Conservation (phyloP, 768 basidiomycete genomes). For the Pleurotus ostreatus region DNA sequence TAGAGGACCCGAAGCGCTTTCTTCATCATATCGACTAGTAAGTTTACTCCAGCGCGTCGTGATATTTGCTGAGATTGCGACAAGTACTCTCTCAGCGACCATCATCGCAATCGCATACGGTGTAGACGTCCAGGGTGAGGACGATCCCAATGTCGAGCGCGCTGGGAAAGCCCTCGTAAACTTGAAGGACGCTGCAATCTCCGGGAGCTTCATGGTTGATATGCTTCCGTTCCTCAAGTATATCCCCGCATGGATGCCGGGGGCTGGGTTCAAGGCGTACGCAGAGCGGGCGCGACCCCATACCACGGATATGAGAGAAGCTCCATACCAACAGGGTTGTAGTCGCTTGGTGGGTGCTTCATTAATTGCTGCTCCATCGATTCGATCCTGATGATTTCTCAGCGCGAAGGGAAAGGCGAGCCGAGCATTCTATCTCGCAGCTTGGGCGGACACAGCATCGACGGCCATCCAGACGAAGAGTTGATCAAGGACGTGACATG, state of each 20-base stretch:
- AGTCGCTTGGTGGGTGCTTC: background rate
- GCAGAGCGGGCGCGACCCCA: background rate
- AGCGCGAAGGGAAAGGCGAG: too few relatives aligned
- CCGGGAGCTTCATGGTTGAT: background rate
- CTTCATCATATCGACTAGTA: conserved; percentile 31
- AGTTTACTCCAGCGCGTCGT: conserved; percentile 8
- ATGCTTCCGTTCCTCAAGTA: background rate
- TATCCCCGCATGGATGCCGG: background rate
- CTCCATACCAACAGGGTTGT: background rate
- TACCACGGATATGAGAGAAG: background rate
- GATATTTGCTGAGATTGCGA: background rate
- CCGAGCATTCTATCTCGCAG: too few relatives aligned
- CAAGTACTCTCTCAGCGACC: background rate
- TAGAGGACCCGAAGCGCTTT: conserved; percentile 33
- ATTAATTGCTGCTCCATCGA: too few relatives aligned
- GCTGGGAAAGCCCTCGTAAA: background rate
- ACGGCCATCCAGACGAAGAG: too few relatives aligned
- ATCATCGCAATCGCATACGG: background rate
- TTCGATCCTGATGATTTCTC: too few relatives aligned
- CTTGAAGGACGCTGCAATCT: background rate
- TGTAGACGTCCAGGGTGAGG: too few relatives aligned
- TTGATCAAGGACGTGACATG: too few relatives aligned
- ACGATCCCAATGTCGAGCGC: too few relatives aligned
- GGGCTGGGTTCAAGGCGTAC: background rate
- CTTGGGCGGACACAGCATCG: too few relatives aligned